Evolutionary conservation across 2,329 filamentous ascomycete genomes (phyloP), one percentile per base, ranked within the genome.

Genomic region (Pestalotiopsis sp.): DNA sequence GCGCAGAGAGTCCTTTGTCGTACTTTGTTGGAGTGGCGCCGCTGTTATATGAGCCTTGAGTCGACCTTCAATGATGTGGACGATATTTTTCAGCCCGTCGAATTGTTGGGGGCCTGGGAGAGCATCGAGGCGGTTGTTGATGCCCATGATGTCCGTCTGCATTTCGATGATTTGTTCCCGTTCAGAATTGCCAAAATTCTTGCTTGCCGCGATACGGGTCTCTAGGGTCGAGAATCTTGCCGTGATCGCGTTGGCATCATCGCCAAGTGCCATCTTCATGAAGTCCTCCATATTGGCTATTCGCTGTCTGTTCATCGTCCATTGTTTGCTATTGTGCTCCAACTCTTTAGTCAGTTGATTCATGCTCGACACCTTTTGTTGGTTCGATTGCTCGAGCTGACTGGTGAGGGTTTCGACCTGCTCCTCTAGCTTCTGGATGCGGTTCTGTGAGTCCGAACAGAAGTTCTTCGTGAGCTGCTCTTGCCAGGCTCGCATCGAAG

Each of bases 111-210:
- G 12, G 13, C 20, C 31, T 14, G 31, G 27, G 3, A 27, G 25
- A 31, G 25, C 59, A n/a, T 62, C 27, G 9, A 62, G 38, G 17
- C n/a, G 59, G 38, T 6, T 20, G 13, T 27, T 62, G 27, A 62
- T 27, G 20, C 36, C 20, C n/a, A 62, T 27, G 17, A 62, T 39
- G 17, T 62, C 59, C 20, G 59, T 31, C 14, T 27, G n/a, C 59
- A 62, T 62, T 11, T 62, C 59, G 27, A 39, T 62, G 9, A 36
- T 62, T 62, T 62, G 59, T 20, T 61, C 58, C n/a, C 27, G 27
- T 61, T 39, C 59, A 39, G 59, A 36, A 3, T 36, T 12, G 14
- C 31, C n/a, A 17, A 31, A 41, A 14, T 31, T 17, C 20, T 62
- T 62, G 17, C 6, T 36, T 14, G 27, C 59, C 59, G 27, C 25